Evolutionary conservation across 2,329 filamentous ascomycete species (phyloP).

Genomic region (Teratosphaeria zuluensis): DNA sequence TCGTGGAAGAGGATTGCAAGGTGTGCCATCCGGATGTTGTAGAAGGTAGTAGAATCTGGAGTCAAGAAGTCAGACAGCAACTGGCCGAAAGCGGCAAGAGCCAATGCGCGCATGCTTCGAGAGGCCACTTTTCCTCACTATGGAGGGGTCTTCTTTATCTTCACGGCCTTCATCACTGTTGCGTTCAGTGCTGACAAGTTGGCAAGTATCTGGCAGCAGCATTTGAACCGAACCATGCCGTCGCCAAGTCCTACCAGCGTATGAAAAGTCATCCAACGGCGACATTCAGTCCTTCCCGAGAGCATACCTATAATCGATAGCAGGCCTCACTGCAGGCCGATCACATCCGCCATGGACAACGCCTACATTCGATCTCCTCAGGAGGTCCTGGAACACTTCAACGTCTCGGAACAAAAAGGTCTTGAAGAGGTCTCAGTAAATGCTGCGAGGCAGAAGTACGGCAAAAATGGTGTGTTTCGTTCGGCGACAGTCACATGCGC

Average conservation of each 20-base stretch:
- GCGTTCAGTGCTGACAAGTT: neutral
- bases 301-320: neutral
- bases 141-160: neutral
- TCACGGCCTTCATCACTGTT: neutral
- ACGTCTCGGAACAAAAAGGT: conserved; percentile 24
- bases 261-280: neutral
- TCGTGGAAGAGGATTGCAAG: too few relatives aligned
- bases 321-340: neutral
- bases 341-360: conserved; percentile 24
- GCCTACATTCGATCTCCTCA: conserved; percentile 25
- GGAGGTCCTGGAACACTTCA: conserved; percentile 28
- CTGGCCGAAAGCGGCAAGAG: too few relatives aligned
- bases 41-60: too few relatives aligned
- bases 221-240: neutral
- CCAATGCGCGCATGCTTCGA: too few relatives aligned
- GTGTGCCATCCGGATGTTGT: too few relatives aligned
- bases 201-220: neutral
- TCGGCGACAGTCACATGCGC: neutral
- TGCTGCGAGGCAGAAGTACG: conserved; percentile 24
- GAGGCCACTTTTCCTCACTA: neutral
- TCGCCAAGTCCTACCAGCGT: neutral
- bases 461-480: conserved; percentile 25
- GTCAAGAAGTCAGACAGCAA: too few relatives aligned
- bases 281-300: neutral
- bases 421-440: conserved; percentile 23